Base-by-base conservation (phyloP, 2,329 filamentous ascomycete species). In the Ploettnerulaceae sp. region DNA sequence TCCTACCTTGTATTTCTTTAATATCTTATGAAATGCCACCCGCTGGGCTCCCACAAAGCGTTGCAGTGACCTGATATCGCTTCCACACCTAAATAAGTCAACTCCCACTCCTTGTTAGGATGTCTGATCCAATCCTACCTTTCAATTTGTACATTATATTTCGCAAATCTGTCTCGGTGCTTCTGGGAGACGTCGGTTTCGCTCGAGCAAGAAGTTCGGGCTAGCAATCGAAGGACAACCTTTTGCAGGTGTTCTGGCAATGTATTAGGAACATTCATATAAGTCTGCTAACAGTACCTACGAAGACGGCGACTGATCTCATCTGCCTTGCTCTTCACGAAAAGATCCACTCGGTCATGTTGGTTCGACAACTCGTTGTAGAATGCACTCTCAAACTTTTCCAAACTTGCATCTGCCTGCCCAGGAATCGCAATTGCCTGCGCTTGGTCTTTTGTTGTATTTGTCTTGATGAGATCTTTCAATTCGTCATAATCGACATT, bases 401-500 rank as follows among this genome's bases (percentile, higher is more conserved):
- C 66, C 18, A 84, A 71, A 1, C 72, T 67, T 7, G 71, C 66
- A 61, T 84, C 80, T 55, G 73, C 73, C 45, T 84, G 79, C 12
- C 86, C 86, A 1, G 87, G 87, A 45, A 93, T 90, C 15, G 82
- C 75, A 46, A 89, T 79, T 35, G 84, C 83, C 56, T 72, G 74
- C 38, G 81, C 83, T 58, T 85, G 79, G 65, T 83, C 79, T 34
- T 76, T 77, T 9, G 82, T 84, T 1, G 88, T 94, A 62, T 89
- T 79, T 50, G 77, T 77, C 66, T 91, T 93, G 71, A 94, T 91
- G 60, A 87, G 75, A 64, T 86, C 77, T 67, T 94, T 94, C 54
- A 94, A 76, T 38, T 86, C 85, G 65, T 91, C 88, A 72, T 94
- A 94, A 66, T 93, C 88, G 67, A 94, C 81, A 67, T 94, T 93